phyloP scores from a whole-genome alignment of 768 basidiomycete species.

The Steccherinum ochraceum region DNA sequence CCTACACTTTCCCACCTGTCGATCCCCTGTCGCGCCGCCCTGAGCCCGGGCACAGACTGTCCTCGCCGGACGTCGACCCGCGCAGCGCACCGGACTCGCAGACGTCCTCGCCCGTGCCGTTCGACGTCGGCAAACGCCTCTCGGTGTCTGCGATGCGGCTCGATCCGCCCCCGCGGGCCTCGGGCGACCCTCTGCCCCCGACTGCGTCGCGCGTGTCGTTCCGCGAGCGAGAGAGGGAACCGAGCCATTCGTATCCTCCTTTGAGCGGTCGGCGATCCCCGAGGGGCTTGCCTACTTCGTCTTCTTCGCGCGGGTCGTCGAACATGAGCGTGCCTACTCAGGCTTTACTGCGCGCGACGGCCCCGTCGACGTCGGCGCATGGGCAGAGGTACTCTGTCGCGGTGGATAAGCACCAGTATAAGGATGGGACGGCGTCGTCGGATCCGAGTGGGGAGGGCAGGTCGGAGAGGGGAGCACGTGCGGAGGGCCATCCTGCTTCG shows the following conservation, averaged over 20 bases:
- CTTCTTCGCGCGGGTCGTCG: neutral
- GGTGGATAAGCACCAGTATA: neutral
- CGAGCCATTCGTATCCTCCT: neutral
- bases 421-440: neutral
- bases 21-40: constrained; percentile 10
- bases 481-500: neutral
- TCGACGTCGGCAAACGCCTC: constrained; percentile 40
- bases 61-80: constrained; percentile 32
- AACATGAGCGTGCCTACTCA: neutral
- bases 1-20: constrained; percentile 20
- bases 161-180: constrained; percentile 29
- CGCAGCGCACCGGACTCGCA: constrained; percentile 31
- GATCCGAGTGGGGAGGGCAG: neutral
- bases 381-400: neutral
- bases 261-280: neutral
- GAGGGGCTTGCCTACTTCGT: neutral
- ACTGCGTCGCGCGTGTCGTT: neutral
- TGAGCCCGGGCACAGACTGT: constrained; percentile 20
- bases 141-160: constrained; percentile 45
- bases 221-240: neutral
- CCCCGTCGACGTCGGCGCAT: neutral
- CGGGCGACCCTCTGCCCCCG: neutral
- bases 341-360: neutral
- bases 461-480: neutral
- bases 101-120: constrained; percentile 41